Base-by-base conservation (phyloP, 2,329 filamentous ascomycete genomes). In the Tolypocladium paradoxum region DNA sequence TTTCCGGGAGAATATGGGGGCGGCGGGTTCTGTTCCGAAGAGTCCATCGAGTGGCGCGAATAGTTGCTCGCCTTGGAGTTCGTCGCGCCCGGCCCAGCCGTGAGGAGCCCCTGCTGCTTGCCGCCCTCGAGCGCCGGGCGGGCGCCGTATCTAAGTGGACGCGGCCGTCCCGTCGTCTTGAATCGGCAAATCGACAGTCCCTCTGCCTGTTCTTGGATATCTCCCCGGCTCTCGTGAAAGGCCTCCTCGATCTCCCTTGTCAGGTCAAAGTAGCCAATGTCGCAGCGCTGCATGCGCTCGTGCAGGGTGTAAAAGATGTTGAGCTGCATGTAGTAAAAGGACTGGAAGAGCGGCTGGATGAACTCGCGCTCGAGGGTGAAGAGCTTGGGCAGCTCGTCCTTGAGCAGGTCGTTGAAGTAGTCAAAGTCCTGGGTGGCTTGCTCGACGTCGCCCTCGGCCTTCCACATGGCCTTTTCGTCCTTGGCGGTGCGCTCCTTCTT, bases 251-350 rank as follows among this genome's bases (percentile, higher is more conserved):
- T 86, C 64, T 95, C 91, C 34, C 88, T 78, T 2, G 87, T 88
- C 50, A 99, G 79, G 69, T 99, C 88, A 70, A 99, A 99, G 73
- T 99, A 99, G 56, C 90, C 90, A 66, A 99, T 99, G 65, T 97
- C 91, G 68, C 95, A 90, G 60, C 81, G 84, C 73, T 99, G 93
- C 93, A 99, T 99, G 72, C 86, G 90, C 72, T 97, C 92, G 69
- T 99, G 93, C 52, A 99, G 78, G 1, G 93, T 99, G 72, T 99
- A 99, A 70, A 97, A 99, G 59, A 99, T 89, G 70, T 99, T 99
- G 59, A 99, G 82, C 71, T 99, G 93, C 93, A 99, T 99, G 76
- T 97, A 99, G 74, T 99, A 99, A 75, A 99, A 99, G 11, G 89
- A 95, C 69, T 97, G 93, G 78, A 99, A 99, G 8, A 99, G 82